Evolutionary conservation across 2,329 filamentous ascomycete genomes (phyloP).

Genomic region (Aspergillus bombycis): DNA sequence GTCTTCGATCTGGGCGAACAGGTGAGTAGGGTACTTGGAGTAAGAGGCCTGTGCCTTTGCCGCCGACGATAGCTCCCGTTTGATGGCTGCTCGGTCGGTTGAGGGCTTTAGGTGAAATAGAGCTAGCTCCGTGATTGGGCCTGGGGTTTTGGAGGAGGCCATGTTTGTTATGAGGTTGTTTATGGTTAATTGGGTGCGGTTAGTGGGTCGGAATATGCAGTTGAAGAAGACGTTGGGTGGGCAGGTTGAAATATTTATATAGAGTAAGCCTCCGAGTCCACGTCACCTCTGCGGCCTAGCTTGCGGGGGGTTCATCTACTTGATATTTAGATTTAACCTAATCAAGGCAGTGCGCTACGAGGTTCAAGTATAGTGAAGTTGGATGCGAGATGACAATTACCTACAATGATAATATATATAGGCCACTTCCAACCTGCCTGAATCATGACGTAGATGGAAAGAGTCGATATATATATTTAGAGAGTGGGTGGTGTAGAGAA

Average conservation of each 20-base stretch:
- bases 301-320: not conserved
- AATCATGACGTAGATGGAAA: no score
- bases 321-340: not conserved
- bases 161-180: not conserved
- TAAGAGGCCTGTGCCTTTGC: constrained; percentile 41
- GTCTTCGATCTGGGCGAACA: constrained; percentile 50
- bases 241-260: not conserved
- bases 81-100: constrained; percentile 28
- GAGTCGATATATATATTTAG: no score
- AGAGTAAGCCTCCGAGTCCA: not conserved
- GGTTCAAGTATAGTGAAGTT: not conserved
- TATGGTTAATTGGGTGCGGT: not conserved
- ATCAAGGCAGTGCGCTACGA: no score
- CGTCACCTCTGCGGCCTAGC: not conserved
- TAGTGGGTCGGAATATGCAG: not conserved
- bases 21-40: constrained; percentile 42
- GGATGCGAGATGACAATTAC: not conserved
- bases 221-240: not conserved
- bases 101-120: constrained; percentile 41
- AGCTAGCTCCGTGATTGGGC: constrained; percentile 48
- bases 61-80: constrained; percentile 35
- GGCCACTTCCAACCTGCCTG: no score
- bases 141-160: not conserved
- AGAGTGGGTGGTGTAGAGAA: no score
- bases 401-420: not conserved